Evolutionary conservation across 2,329 filamentous ascomycete genomes (phyloP).

Genomic region (Pseudocercospora crystallina): DNA sequence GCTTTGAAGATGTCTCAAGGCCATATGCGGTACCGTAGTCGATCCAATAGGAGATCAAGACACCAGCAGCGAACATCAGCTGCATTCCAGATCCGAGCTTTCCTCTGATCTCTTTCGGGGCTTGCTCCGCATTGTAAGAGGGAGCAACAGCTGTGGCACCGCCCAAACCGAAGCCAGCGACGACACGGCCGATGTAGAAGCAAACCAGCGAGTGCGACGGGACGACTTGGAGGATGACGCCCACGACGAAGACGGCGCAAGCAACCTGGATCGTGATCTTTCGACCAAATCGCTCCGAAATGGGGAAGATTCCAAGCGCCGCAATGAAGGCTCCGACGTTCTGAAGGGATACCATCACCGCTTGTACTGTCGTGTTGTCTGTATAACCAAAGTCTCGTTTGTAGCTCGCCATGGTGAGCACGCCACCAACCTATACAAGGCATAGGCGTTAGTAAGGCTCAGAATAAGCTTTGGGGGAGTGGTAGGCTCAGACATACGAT

Average conservation of each 20-base stretch:
- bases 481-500: constrained; percentile 31
- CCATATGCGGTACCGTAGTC: constrained; percentile 49
- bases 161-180: constrained; percentile 52
- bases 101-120: constrained; percentile 48
- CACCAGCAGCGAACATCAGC: constrained; percentile 51
- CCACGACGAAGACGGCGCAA: constrained; percentile 43
- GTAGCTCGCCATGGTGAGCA: constrained; percentile 31
- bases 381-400: constrained; percentile 30
- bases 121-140: constrained; percentile 44
- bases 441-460: not conserved
- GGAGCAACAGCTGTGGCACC: constrained; percentile 47
- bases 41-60: constrained; percentile 55
- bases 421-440: constrained; percentile 22
- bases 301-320: constrained; percentile 51
- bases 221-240: constrained; percentile 49
- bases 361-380: constrained; percentile 31
- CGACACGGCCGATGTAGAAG: constrained; percentile 50
- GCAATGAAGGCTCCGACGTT: constrained; percentile 55
- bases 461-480: not conserved
- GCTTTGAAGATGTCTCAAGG: constrained; percentile 37
- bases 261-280: constrained; percentile 47
- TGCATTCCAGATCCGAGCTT: constrained; percentile 54
- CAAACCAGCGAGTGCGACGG: constrained; percentile 45
- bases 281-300: constrained; percentile 50
- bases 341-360: constrained; percentile 51